Evolutionary conservation across 2,329 filamentous ascomycete species (phyloP).

Genomic region (Daldinia sp.): DNA sequence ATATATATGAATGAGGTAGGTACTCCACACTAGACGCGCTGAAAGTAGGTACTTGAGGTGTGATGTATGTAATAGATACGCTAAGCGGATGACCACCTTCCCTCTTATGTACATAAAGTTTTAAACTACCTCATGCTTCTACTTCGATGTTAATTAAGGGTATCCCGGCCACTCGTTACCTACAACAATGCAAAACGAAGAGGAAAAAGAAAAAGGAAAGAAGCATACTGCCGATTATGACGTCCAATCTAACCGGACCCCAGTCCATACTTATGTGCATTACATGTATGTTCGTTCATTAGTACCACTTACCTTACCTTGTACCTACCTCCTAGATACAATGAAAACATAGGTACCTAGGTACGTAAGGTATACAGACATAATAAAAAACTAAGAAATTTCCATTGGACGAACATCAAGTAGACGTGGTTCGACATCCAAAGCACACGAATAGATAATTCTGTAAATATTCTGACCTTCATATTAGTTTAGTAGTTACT

Average conservation of each 20-base stretch:
- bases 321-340: too few relatives aligned
- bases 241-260: not conserved
- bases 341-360: too few relatives aligned
- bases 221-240: conserved; percentile 7
- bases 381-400: too few relatives aligned
- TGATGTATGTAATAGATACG: conserved; percentile 5
- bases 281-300: too few relatives aligned
- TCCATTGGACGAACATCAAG: not conserved
- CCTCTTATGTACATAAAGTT: not conserved
- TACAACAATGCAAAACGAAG: not conserved
- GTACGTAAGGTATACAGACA: too few relatives aligned
- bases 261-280: not conserved
- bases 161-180: not conserved
- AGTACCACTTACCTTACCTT: too few relatives aligned
- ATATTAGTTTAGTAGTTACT: too few relatives aligned
- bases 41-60: too few relatives aligned
- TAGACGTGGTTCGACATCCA: not conserved
- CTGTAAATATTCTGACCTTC: not conserved
- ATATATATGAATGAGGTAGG: not conserved
- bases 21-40: not conserved
- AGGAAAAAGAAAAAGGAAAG: not conserved
- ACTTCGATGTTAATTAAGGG: conserved; percentile 4
- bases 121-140: not conserved
- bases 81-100: conserved; percentile 4
- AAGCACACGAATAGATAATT: not conserved